Percentiles rank a stretch among this genome's conserved stretches.
Evolutionary conservation across 495 filamentous ascomycete genomes (phyloP).

Genomic region (Lepidopterella palustris): DNA sequence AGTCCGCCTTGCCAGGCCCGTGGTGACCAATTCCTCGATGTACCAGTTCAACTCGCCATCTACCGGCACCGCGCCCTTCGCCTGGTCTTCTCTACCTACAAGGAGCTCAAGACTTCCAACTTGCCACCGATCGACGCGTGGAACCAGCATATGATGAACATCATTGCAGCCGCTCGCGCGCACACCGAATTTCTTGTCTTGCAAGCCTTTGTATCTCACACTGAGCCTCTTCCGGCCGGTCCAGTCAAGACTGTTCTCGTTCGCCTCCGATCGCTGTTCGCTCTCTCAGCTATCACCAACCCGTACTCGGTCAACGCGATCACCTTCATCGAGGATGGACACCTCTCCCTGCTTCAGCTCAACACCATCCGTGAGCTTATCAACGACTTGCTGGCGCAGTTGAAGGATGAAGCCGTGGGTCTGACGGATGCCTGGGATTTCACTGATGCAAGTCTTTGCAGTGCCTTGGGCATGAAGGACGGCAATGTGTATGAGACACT

Average conservation of each 20-base stretch:
- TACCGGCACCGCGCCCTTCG: slow-evolving; percentile 13
- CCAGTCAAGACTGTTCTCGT: slow-evolving; percentile 12
- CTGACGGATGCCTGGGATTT: slow-evolving; percentile 36
- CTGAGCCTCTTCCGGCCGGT: slow-evolving; percentile 12
- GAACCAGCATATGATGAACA: slow-evolving; percentile 18
- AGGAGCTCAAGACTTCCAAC: background rate
- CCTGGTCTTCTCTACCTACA: background rate
- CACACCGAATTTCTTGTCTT: slow-evolving; percentile 15
- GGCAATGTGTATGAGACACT: slow-evolving; percentile 31
- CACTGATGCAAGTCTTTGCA: slow-evolving; percentile 29
- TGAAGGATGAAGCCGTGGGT: slow-evolving; percentile 25
- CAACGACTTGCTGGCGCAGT: slow-evolving; percentile 17
- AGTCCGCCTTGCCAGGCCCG: background rate
- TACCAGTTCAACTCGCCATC: slow-evolving; percentile 10
- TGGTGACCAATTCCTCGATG: slow-evolving; percentile 7
- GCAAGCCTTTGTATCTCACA: background rate
- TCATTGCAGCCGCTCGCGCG: slow-evolving; percentile 10
- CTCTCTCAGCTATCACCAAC: slow-evolving; percentile 23
- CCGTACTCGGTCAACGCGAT: slow-evolving; percentile 13
- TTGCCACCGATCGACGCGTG: slow-evolving; percentile 7
- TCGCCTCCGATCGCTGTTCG: slow-evolving; percentile 23
- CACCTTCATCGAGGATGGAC: slow-evolving; percentile 24
- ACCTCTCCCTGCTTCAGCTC: slow-evolving; percentile 12
- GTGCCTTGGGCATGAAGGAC: slow-evolving; percentile 30
- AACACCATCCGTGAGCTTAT: slow-evolving; percentile 15